Base-by-base conservation (phyloP, 805 yeast genomes). In the Candida coquimbonensis region DNA sequence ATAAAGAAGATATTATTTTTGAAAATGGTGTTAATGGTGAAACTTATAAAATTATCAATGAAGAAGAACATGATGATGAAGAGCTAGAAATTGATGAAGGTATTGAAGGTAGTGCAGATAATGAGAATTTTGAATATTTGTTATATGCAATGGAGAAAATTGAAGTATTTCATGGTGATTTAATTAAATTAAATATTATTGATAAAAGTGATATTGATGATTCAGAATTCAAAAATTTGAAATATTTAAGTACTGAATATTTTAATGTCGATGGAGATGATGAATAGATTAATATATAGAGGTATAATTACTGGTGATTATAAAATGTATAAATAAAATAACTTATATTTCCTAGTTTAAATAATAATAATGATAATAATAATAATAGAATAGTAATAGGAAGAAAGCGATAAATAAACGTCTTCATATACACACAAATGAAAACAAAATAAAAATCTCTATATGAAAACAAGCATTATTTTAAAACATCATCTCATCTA, bases 91-190 rank as follows among this genome's bases (percentile, higher is more conserved):
- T 57, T 12, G 68, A 59, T 21, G 56, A 56, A 29, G 71, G 62
- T 12, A 46, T 41, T 5, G 60, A 53, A 11, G 64, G 60, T 38
- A 60, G 52, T 25, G 54, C 48, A 16, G 72, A 68, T 48, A 70
- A 64, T 48, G 95, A 84, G 53, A 76, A 78, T 37, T 91, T 93
- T 57, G 89, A 89, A 60, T 87, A 88, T 63, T 61, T 86, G 50
- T 72, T 74, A 49, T 93, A 90, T 62, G 69, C 93, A 9, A 72
- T 73, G 41, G 88, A 90, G 51, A 91, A 90, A 66, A 72, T 83
- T 13, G 79, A 78, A 6, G 62, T 88, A 19, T 76, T 83, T 45
- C 72, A 90, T 72, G 88, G 86, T 12, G 97, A 91, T 61, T 60
- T 86, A 57, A 64, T 83, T 19, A 73, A 73, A 44, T 70, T 84